Evolutionary conservation across 2,329 filamentous ascomycete genomes (phyloP), one percentile per base, ranked within the genome.

Genomic region (Chlorencoelia australis): DNA sequence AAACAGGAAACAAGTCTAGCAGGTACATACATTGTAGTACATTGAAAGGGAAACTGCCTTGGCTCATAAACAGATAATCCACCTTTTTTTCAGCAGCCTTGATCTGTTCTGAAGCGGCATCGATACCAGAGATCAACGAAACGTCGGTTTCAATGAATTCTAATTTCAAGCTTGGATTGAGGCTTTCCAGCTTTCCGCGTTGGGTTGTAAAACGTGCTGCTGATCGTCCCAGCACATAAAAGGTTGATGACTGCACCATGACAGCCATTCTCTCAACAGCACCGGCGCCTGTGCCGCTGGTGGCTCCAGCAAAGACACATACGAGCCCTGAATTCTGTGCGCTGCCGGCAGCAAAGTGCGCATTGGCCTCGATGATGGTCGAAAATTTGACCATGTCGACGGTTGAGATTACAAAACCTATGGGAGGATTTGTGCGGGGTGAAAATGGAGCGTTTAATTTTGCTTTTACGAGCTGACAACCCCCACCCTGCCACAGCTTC

Each of bases 141-240:
- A 69, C 58, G 30, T 75, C 70, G 3, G 59, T 58, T 35, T 65
- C 59, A 24, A 74, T 53, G 48, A 73, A 75, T 26, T 55, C 51
- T 41, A 68, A 63, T 10, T 57, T 53, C 2, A 63, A 70, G 1
- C 55, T 49, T 0, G 61, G 53, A 31, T 70, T 74, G 5, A 65
- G 35, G 4, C 43, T 28, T 18, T 58, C 52, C 7, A 71, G 49
- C 34, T 71, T 64, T 2, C 53, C 50, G 2, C 61, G 50, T 50
- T 15, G 57, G 61, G 1, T 59, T 57, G 11, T 47, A 41, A 41
- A 40, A 10, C 41, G 35, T 14, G 20, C 35, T 31, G 42, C 59
- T 0, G 63, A 68, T 44, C 71, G 64, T 1, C 70, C 70, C 24
- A 74, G 44, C 22, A 73, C 60, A 49, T 76, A 75, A 19, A 71